Percentiles rank a stretch among this genome's conserved stretches.
Evolutionary conservation across 352 stramenopile species (phyloP).

Genomic region (Pythium monospermum): DNA sequence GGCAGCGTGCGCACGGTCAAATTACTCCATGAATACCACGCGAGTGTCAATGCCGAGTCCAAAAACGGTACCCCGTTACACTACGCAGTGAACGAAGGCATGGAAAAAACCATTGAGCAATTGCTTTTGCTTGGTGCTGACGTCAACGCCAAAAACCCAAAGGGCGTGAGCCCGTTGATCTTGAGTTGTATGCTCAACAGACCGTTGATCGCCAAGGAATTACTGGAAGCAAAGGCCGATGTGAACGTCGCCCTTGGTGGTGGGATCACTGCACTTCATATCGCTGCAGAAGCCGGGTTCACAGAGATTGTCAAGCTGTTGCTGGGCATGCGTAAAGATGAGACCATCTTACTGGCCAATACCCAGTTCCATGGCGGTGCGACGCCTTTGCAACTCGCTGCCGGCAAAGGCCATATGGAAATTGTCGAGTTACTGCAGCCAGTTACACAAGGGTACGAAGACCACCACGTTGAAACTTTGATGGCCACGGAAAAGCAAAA

Average conservation of each 20-base stretch:
- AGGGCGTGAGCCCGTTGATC: constrained; percentile 72
- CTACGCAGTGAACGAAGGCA: constrained; percentile 77
- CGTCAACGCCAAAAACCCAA: constrained; percentile 56
- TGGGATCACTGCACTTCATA: constrained; percentile 67
- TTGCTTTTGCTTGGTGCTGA: constrained; percentile 57
- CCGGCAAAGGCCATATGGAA: constrained; percentile 62
- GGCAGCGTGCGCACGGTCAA: constrained; percentile 23
- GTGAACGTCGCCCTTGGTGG: constrained; percentile 49
- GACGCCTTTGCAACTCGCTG: constrained; percentile 67
- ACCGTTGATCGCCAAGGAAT: constrained; percentile 43
- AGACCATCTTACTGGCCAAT: constrained; percentile 50
- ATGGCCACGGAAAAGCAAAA: constrained; percentile 61
- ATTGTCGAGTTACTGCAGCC: constrained; percentile 63
- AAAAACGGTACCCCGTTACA: constrained; percentile 74
- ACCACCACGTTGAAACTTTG: constrained; percentile 42
- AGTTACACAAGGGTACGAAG: constrained; percentile 56
- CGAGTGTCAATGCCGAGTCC: constrained; percentile 49
- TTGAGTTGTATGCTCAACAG: constrained; percentile 79
- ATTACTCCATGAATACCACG: constrained; percentile 36
- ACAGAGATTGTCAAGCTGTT: constrained; percentile 55
- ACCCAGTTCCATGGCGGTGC: constrained; percentile 49
- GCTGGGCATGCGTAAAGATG: constrained; percentile 37
- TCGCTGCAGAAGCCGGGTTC: constrained; percentile 71
- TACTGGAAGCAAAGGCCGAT: constrained; percentile 47
- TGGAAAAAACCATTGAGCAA: constrained; percentile 68